A percentile compares a stretch with the other conserved stretches of the same genome.
These are phyloP conservation scores for Stemphylium beticola DNA, from an alignment of 2,329 filamentous ascomycete species.

Conservation along the genomic window DNA sequence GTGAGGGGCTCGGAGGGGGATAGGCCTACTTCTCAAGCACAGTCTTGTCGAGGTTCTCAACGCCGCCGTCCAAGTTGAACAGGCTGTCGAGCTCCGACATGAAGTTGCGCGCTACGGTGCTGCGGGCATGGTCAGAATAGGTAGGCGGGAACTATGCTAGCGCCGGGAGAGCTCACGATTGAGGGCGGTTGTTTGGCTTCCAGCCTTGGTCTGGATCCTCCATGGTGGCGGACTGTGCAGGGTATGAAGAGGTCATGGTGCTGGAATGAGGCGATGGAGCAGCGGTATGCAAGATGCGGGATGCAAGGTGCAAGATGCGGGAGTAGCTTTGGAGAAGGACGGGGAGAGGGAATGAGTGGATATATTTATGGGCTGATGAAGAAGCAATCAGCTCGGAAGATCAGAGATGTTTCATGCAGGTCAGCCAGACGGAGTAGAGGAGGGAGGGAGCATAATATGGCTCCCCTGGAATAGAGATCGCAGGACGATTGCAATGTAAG, in stretches of 20 bases:
- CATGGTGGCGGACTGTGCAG: slow-evolving; percentile 31
- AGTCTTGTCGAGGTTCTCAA: slow-evolving; percentile 75
- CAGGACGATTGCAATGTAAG: slow-evolving; percentile 27
- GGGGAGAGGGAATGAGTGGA: slow-evolving; percentile 9
- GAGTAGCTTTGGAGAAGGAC: slow-evolving; percentile 10
- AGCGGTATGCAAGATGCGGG: neutral
- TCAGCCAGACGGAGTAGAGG: slow-evolving; percentile 20
- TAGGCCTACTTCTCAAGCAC: slow-evolving; percentile 80
- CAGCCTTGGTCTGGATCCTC: slow-evolving; percentile 71
- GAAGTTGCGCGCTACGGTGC: slow-evolving; percentile 86
- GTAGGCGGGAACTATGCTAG: slow-evolving; percentile 26
- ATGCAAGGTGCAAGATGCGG: neutral
- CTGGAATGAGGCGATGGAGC: slow-evolving; percentile 9
- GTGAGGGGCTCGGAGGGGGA: neutral
- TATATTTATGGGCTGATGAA: slow-evolving; percentile 15
- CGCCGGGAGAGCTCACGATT: slow-evolving; percentile 69
- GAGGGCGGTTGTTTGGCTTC: slow-evolving; percentile 80
- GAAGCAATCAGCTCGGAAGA: slow-evolving; percentile 19
- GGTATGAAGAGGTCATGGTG: slow-evolving; percentile 18
- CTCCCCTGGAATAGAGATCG: slow-evolving; percentile 21
- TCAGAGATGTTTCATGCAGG: slow-evolving; percentile 37
- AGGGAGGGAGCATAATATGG: slow-evolving; percentile 37
- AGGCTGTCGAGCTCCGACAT: slow-evolving; percentile 85
- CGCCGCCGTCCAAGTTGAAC: slow-evolving; percentile 82
- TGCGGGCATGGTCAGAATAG: slow-evolving; percentile 52